Percentiles rank a stretch among this genome's conserved stretches.
Evolutionary conservation across 495 filamentous ascomycete species (phyloP).

Genomic region (Penicillium parvum): DNA sequence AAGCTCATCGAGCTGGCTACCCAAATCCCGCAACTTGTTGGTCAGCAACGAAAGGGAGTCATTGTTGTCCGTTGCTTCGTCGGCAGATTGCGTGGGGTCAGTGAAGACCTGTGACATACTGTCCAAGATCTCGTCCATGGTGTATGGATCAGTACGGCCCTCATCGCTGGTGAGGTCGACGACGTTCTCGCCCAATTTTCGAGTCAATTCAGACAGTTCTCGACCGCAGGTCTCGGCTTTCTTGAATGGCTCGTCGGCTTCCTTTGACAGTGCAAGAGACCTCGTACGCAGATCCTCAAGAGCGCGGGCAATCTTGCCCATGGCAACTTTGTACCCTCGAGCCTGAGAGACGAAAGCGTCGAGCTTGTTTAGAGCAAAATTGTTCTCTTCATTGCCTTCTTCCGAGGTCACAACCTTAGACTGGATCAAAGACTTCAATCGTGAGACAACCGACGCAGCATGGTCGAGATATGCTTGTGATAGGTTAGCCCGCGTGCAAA

Average conservation of each 20-base stretch:
- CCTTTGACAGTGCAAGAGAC: conserved; percentile 67
- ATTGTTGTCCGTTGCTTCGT: conserved; percentile 41
- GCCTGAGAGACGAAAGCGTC: conserved; percentile 70
- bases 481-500: conserved; percentile 67
- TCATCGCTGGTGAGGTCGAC: conserved; percentile 66
- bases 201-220: conserved; percentile 63
- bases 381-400: conserved; percentile 53
- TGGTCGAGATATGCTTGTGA: conserved; percentile 83
- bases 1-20: conserved; percentile 64
- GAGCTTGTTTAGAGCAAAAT: conserved; percentile 63
- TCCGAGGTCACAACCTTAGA: conserved; percentile 46
- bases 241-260: conserved; percentile 50
- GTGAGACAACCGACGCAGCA: conserved; percentile 61
- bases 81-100: conserved; percentile 23
- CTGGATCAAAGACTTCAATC: conserved; percentile 60
- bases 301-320: conserved; percentile 70
- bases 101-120: conserved; percentile 55
- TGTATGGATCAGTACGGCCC: conserved; percentile 62
- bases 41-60: conserved; percentile 66
- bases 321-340: conserved; percentile 79
- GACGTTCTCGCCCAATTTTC: conserved; percentile 62
- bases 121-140: conserved; percentile 58
- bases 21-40: conserved; percentile 61
- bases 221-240: conserved; percentile 58
- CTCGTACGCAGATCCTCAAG: conserved; percentile 74